Evolutionary conservation across 176 grass and related monocot species (phyloP), one percentile per base, ranked within the genome.

Genomic region (Pharus latifolius): DNA sequence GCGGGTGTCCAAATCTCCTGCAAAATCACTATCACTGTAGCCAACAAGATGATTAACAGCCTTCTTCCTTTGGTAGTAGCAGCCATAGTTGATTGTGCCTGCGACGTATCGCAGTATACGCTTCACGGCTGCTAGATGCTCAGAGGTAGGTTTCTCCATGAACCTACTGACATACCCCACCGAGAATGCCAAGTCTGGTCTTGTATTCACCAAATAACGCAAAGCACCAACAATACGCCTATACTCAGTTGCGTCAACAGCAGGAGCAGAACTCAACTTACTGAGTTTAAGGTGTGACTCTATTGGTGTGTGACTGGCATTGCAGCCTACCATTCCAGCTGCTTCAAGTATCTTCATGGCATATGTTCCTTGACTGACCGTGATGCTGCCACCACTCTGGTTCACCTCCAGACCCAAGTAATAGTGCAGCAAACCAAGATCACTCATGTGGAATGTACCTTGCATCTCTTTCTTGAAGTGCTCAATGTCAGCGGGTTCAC

Each of bases 11-110:
- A 28, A 13, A 16, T 67, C 67, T 1, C 47, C 67, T 0, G 46
- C 67, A 2, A 49, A 6, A 14, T 37, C 47, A 37, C 67, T 54
- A 4, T 54, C 67, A 0, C 18, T 24, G 0, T 23, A 71, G 1
- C 67, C 17, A 1, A 35, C 10, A 0, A n/a, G 6, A 0, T 5
- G 1, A 0, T 1, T 0, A 32, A 4, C 29, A 1, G 12, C 4
- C 0, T 1, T 10, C 10, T 62, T 14, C 11, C 2, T 63, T 11
- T 17, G 10, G 10, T 14, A 63, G 0, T 3, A 2, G 14, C 59
- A 63, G 7, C 59, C 30, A 14, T 3, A 6, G 0, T 40, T 35
- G 0, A 40, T 2, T 1, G 59, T 63, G 0, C 59, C 59, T 10
- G 50, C 8, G 5, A 53, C 7, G 3, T 53, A 27, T 0, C 50